phyloP scores from a whole-genome alignment of 345 rosid species.

The Rhodamnia rubescens region DNA sequence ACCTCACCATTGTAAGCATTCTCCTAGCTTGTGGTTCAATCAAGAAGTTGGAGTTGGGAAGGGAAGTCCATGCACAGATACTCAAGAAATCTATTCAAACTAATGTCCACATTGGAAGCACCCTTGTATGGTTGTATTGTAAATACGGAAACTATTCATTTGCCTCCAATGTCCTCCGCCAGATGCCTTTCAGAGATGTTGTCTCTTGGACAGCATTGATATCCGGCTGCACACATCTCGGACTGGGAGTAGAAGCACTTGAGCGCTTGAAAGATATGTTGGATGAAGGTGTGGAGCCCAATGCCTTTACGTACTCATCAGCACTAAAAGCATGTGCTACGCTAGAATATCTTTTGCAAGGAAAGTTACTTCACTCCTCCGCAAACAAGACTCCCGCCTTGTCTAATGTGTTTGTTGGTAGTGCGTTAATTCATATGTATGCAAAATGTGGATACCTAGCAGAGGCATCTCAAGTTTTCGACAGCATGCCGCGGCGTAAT shows the following conservation, averaged over 20 bases:
- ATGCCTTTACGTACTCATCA: slow-evolving; percentile 70
- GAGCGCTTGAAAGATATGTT: slow-evolving; percentile 72
- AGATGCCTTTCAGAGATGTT: slow-evolving; percentile 64
- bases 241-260: slow-evolving; percentile 67
- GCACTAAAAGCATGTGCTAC: slow-evolving; percentile 80
- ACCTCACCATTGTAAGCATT: slow-evolving; percentile 61
- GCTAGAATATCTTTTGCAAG: slow-evolving; percentile 43
- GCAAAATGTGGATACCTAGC: slow-evolving; percentile 67
- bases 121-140: slow-evolving; percentile 79
- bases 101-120: slow-evolving; percentile 53
- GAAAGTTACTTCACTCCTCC: slow-evolving; percentile 71
- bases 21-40: slow-evolving; percentile 78
- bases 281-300: slow-evolving; percentile 82
- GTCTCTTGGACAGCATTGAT: slow-evolving; percentile 95
- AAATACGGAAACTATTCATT: slow-evolving; percentile 52
- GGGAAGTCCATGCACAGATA: slow-evolving; percentile 71
- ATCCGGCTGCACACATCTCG: slow-evolving; percentile 64
- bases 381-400: slow-evolving; percentile 54
- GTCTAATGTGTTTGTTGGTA: slow-evolving; percentile 67
- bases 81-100: slow-evolving; percentile 39
- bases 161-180: slow-evolving; percentile 60
- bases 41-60: slow-evolving; percentile 41
- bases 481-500: slow-evolving; percentile 64
- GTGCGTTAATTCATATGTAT: slow-evolving; percentile 79
- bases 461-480: slow-evolving; percentile 68